Base-by-base conservation (phyloP, 129 eudicot genomes). In the Flaveria bidentis region DNA sequence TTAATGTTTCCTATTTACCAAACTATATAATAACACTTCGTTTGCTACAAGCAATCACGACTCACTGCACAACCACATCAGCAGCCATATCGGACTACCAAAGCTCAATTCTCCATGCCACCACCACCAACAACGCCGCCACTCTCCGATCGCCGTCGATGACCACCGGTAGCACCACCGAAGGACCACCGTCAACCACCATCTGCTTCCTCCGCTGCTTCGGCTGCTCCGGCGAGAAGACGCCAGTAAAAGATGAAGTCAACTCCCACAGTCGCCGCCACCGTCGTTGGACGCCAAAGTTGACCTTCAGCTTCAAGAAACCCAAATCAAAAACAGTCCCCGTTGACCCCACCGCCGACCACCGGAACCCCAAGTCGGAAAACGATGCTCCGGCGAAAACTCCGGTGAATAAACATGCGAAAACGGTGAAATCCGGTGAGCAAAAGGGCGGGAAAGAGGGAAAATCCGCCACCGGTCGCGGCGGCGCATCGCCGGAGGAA, bases 141-240 rank as follows among this genome's bases (percentile, higher is more conserved):
- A 30, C 78, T 47, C 36, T 50, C 30, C 45, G 67, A 65, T 65
- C 79, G 58, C 69, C 45, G 80, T 55, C 79, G 49, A 68, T 71
- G 64, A 84, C 69, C 80, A 82, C 77, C 55, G 77, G 73, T 44
- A 51, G 14, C 73, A 23, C 67, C 67, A 33, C 36, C 69, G 47
- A 62, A 46, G 69, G 55, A 60, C 62, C 70, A 28, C 67, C 61
- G 51, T 66, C 81, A 14, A 63, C 61, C 11, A 18, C 79, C 53
- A 17, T 41, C 65, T 46, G 55, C 16, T 85, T 80, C 56, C 70
- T 83, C 62, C 79, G 82, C 53, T 85, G 92, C 57, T 88, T 83
- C 41, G 82, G 89, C 20, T 75, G 53, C 55, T 65, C 84, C 41
- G 57, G 67, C 51, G 15, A 63, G 58, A 70, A 45, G 9, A 77